phyloP scores from a whole-genome alignment of 2,329 filamentous ascomycete genomes.

The Nemania abortiva region DNA sequence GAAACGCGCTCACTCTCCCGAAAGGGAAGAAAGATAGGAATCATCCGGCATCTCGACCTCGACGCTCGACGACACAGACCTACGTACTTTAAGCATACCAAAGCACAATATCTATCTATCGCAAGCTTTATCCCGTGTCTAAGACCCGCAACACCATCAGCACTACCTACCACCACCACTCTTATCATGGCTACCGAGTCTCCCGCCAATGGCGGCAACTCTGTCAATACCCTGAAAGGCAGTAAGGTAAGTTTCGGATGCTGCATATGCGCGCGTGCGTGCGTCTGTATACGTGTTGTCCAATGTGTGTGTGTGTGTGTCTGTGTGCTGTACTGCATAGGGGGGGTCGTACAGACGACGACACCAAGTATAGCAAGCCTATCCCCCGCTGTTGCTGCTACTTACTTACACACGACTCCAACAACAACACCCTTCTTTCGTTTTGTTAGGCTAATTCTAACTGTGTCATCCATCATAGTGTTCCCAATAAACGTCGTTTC shows the following conservation, averaged over 20 bases:
- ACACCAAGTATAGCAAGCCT: background rate
- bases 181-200: constrained; percentile 57
- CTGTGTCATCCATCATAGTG: constrained; percentile 50
- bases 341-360: background rate
- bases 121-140: constrained; percentile 23
- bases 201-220: constrained; percentile 62
- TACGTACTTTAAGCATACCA: background rate
- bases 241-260: constrained; percentile 60
- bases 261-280: background rate
- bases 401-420: background rate
- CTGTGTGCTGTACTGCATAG: background rate
- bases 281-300: background rate
- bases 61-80: no score
- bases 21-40: background rate
- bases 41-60: constrained; percentile 36
- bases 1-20: background rate
- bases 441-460: constrained; percentile 50
- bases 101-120: constrained; percentile 23
- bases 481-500: background rate
- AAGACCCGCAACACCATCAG: constrained; percentile 32
- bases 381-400: background rate
- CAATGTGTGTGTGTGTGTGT: background rate
- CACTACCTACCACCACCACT: no score
- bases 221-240: constrained; percentile 62
- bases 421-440: background rate